phyloP scores from a whole-genome alignment of 2,329 filamentous ascomycete species.

The Chrysoporthe austroafricana region DNA sequence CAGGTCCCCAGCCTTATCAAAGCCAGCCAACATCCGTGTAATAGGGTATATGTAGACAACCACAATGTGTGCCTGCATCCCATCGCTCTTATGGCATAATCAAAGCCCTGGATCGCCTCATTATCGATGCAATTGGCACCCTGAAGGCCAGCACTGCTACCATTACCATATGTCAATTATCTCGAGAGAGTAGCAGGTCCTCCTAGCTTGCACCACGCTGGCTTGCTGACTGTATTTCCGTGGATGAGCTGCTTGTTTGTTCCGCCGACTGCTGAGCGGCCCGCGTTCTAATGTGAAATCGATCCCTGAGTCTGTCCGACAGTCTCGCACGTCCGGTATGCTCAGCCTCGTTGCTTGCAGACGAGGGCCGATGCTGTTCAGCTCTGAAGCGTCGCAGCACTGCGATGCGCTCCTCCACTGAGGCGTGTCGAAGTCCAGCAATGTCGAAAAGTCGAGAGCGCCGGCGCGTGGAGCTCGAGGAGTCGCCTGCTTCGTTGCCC shows the following conservation, averaged over 20 bases:
- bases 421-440: slow-evolving; percentile 60
- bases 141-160: neutral
- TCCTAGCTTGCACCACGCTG: slow-evolving; percentile 13
- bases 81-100: slow-evolving; percentile 11
- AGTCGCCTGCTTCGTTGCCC: slow-evolving; percentile 38
- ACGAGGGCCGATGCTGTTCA: slow-evolving; percentile 40
- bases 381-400: slow-evolving; percentile 55
- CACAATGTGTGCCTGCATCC: neutral
- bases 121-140: neutral
- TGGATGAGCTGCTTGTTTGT: slow-evolving; percentile 16
- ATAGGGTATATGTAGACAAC: neutral
- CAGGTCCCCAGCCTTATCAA: neutral
- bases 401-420: slow-evolving; percentile 65
- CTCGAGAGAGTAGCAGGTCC: slow-evolving; percentile 5
- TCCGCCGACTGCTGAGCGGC: slow-evolving; percentile 32
- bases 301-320: slow-evolving; percentile 55
- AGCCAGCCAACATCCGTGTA: neutral
- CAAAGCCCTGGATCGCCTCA: slow-evolving; percentile 5
- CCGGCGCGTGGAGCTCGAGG: slow-evolving; percentile 44
- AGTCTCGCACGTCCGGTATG: slow-evolving; percentile 48
- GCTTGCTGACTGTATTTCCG: slow-evolving; percentile 3
- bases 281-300: slow-evolving; percentile 56
- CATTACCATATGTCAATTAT: neutral
- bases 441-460: slow-evolving; percentile 60
- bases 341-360: slow-evolving; percentile 34